phyloP scores from a whole-genome alignment of 2,329 filamentous ascomycete species.

The Colletotrichum simmondsii region DNA sequence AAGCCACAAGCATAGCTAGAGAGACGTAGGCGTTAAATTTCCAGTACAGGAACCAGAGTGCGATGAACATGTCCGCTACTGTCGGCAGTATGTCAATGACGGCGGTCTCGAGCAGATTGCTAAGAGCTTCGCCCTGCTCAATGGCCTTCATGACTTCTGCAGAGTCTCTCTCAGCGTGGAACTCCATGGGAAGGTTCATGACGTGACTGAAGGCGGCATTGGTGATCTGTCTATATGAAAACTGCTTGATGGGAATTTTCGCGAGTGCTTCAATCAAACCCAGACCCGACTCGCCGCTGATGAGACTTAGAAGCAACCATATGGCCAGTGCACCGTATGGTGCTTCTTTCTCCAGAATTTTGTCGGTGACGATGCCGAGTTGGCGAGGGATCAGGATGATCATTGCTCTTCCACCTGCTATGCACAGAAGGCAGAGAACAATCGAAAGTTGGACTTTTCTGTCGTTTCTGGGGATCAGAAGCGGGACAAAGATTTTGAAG shows the following conservation, averaged over 20 bases:
- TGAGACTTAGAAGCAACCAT: slow-evolving; percentile 15
- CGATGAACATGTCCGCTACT: slow-evolving; percentile 69
- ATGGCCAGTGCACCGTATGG: slow-evolving; percentile 10
- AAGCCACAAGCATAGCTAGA: slow-evolving; percentile 46
- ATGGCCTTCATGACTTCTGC: slow-evolving; percentile 74
- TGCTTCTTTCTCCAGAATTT: slow-evolving; percentile 37
- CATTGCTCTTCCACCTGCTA: slow-evolving; percentile 40
- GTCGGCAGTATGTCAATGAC: slow-evolving; percentile 71
- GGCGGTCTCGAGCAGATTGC: slow-evolving; percentile 67
- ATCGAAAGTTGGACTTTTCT: slow-evolving; percentile 44
- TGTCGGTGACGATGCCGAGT: slow-evolving; percentile 44
- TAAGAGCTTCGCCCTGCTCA: slow-evolving; percentile 70
- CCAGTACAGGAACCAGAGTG: slow-evolving; percentile 68
- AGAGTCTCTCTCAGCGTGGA: slow-evolving; percentile 73
- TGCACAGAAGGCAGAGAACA: slow-evolving; percentile 37
- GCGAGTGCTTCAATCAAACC: slow-evolving; percentile 38
- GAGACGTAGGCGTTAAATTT: slow-evolving; percentile 72
- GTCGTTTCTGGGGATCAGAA: slow-evolving; percentile 44
- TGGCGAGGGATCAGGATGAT: slow-evolving; percentile 46
- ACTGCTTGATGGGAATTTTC: slow-evolving; percentile 49
- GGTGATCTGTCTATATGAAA: slow-evolving; percentile 64
- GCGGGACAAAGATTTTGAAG: slow-evolving; percentile 44
- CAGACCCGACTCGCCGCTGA: slow-evolving; percentile 13
- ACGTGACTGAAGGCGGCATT: slow-evolving; percentile 74
- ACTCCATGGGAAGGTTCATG: slow-evolving; percentile 76